Conservation (phyloP, 768 basidiomycete genomes). For the Panellus pusillus region DNA sequence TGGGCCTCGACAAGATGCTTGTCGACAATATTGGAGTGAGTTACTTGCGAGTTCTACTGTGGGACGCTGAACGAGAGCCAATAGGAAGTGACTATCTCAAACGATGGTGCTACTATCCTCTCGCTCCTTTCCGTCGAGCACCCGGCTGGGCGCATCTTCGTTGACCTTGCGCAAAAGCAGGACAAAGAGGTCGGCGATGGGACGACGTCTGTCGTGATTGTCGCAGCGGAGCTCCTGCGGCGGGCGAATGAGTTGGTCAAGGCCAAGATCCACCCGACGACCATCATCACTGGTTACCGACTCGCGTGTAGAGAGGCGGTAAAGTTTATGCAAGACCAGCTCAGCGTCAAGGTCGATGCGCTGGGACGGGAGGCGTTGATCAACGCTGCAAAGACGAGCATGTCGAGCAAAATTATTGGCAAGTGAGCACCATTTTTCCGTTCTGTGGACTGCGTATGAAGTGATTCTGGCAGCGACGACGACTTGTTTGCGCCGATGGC, state of each 20-base stretch:
- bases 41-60: constrained; percentile 11
- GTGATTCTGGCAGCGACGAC: constrained; percentile 67
- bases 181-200: constrained; percentile 99
- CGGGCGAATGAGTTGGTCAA: constrained; percentile 98
- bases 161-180: constrained; percentile 98
- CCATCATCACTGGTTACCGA: constrained; percentile 97
- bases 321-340: constrained; percentile 95
- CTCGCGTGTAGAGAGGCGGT: constrained; percentile 97
- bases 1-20: constrained; percentile 96
- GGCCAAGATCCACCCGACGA: constrained; percentile 97
- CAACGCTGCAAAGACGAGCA: constrained; percentile 96
- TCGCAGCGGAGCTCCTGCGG: constrained; percentile 95
- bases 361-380: constrained; percentile 91
- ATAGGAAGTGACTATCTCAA: constrained; percentile 98
- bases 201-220: constrained; percentile 96
- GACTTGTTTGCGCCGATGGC: constrained; percentile 98
- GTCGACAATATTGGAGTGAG: constrained; percentile 96
- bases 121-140: constrained; percentile 92
- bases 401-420: constrained; percentile 98
- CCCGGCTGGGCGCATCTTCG: constrained; percentile 95
- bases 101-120: constrained; percentile 99
- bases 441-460: neutral
- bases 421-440: constrained; percentile 57
- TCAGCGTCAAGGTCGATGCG: constrained; percentile 90
- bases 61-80: constrained; percentile 1